These are phyloP conservation scores for Mikania micrantha DNA, from an alignment of 129 eudicot genomes.

Conservation along the genomic window DNA sequence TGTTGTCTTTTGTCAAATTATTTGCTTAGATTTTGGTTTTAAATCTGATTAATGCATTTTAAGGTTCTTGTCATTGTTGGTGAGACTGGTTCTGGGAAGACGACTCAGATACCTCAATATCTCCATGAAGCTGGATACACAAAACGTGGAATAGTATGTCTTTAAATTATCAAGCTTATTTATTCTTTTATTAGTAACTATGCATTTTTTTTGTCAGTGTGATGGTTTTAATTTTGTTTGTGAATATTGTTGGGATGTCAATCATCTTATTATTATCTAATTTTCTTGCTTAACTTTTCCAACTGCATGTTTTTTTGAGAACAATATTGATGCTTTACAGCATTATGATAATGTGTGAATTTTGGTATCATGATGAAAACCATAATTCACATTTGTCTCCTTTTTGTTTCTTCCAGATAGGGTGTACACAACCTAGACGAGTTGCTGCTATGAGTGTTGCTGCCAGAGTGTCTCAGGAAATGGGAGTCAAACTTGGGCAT, in stretches of 20 bases:
- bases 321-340: background rate
- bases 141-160: conserved; percentile 66
- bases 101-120: conserved; percentile 96
- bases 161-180: background rate
- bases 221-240: background rate
- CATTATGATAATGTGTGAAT: background rate
- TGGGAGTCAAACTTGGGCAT: conserved; percentile 91
- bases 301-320: background rate
- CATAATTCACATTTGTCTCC: background rate
- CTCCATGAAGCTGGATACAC: conserved; percentile 98
- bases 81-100: conserved; percentile 98
- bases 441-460: conserved; percentile 96
- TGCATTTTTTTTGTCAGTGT: background rate
- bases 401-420: conserved; percentile 28
- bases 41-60: background rate
- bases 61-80: conserved; percentile 95
- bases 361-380: background rate
- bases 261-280: background rate
- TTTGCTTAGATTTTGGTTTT: conserved; percentile 1
- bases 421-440: conserved; percentile 87
- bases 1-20: background rate
- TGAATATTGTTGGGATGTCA: background rate
- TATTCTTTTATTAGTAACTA: background rate
- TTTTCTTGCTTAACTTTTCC: background rate
- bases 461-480: conserved; percentile 90